Evolutionary conservation across 2,329 filamentous ascomycete genomes (phyloP), one percentile per base, ranked within the genome.

Genomic region (Hypoxylon sp.): DNA sequence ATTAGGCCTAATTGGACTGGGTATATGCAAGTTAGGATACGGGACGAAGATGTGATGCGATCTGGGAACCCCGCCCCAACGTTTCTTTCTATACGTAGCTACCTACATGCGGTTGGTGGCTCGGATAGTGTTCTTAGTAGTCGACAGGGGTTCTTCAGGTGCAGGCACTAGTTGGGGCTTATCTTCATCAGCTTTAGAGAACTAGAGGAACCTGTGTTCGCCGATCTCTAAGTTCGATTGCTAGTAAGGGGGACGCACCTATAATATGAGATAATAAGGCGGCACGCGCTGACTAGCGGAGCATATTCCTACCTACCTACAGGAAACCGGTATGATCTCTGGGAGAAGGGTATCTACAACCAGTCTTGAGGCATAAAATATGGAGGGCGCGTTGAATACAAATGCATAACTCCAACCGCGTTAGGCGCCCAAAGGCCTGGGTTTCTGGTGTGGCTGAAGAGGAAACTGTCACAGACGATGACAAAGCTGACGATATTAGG

Each of bases 31-130:
- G 13, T 17, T 29, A 19, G n/a, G 17, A 32, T 31, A 51, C 44
- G 19, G 44, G 31, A 55, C 31, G 31, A 31, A 60, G 47, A 54
- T 24, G 44, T 35, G 55, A 61, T 47, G 17, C 21, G 52, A 66
- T 67, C 19, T 35, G 35, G n/a, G 54, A 52, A 56, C 65, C 65
- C 65, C 60, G 53, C 57, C 35, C 39, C 17, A 52, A 39, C 21
- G 15, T 56, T 37, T 62, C 24, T 39, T 3, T 53, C 31, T 48
- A 21, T 48, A 51, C 44, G 35, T 52, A 61, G 21, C 24, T 61
- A 19, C 10, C 32, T 59, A 48, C 19, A 48, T 59, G 15, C 47
- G 35, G 56, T 59, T 62, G 31, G 44, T 55, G 32, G 47, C 27
- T 66, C 46, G 59, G 50, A 66, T 47, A 52, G 55, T 17, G 50